Conservation (phyloP, 2,329 filamentous ascomycete genomes). For the Xylaria sp. region DNA sequence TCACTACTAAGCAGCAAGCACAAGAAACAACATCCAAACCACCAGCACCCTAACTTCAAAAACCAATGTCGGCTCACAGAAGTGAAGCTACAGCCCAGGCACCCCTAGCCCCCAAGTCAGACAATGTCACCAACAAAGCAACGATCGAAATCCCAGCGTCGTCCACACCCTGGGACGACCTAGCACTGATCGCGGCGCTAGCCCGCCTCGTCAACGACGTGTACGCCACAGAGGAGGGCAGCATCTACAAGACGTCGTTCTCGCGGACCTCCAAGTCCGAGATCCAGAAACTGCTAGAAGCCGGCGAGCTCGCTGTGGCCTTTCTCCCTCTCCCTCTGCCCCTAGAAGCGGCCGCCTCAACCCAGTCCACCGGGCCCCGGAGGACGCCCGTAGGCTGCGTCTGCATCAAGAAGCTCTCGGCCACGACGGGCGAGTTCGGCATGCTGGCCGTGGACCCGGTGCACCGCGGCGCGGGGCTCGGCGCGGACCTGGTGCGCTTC, state of each 20-base stretch:
- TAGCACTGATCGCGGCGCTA: conserved; percentile 32
- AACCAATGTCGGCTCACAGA: neutral
- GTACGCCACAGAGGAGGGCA: conserved; percentile 69
- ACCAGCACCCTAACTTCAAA: neutral
- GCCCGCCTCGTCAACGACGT: conserved; percentile 42
- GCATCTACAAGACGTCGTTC: conserved; percentile 51
- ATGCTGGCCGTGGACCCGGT: conserved; percentile 44
- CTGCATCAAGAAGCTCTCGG: conserved; percentile 37
- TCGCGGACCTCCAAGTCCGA: conserved; percentile 42
- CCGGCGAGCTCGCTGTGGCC: conserved; percentile 44
- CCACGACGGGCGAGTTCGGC: conserved; percentile 44
- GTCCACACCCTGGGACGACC: conserved; percentile 38
- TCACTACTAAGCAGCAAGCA: neutral
- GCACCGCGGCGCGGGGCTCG: conserved; percentile 45
- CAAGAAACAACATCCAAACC: too few species aligned
- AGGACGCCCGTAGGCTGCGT: conserved; percentile 44
- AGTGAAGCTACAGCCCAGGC: neutral
- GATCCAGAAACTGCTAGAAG: conserved; percentile 40
- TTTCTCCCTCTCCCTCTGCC: conserved; percentile 14
- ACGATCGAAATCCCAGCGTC: conserved; percentile 38
- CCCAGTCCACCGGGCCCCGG: neutral
- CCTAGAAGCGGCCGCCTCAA: neutral
- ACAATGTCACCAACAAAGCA: conserved; percentile 2
- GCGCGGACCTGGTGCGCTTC: conserved; percentile 45
- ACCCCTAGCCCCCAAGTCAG: neutral